phyloP scores from a whole-genome alignment of 225 moss, liverwort and hornwort genomes.

The Marchantia polymorpha region DNA sequence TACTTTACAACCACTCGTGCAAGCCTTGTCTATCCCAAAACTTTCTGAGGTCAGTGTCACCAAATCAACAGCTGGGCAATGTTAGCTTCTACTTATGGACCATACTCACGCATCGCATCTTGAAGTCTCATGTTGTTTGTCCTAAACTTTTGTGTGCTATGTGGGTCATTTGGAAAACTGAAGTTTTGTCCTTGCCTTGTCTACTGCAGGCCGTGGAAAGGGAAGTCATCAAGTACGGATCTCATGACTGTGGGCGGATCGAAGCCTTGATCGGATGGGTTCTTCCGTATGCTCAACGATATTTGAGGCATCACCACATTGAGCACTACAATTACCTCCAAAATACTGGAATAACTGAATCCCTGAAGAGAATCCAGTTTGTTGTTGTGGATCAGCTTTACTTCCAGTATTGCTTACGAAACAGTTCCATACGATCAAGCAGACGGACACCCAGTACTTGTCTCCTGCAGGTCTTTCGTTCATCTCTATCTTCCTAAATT shows the following conservation, averaged over 20 bases:
- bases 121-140: neutral
- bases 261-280: conserved; percentile 71
- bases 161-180: neutral
- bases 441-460: conserved; percentile 55
- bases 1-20: conserved; percentile 58
- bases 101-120: neutral
- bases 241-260: conserved; percentile 55
- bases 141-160: neutral
- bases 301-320: conserved; percentile 61
- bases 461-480: conserved; percentile 57
- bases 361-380: conserved; percentile 55
- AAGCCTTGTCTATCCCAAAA: conserved; percentile 63
- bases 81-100: neutral
- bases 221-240: conserved; percentile 70
- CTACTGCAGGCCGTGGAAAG: conserved; percentile 62
- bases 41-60: conserved; percentile 61
- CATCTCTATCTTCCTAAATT: no score
- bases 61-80: neutral
- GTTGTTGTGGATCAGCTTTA: conserved; percentile 64
- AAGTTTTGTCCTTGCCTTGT: neutral
- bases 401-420: conserved; percentile 61
- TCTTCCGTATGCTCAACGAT: conserved; percentile 78
- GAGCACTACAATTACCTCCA: conserved; percentile 52
- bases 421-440: conserved; percentile 51
- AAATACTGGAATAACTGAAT: conserved; percentile 42